Conservation (phyloP, 768 basidiomycete species). For the Hydnum rufescens region DNA sequence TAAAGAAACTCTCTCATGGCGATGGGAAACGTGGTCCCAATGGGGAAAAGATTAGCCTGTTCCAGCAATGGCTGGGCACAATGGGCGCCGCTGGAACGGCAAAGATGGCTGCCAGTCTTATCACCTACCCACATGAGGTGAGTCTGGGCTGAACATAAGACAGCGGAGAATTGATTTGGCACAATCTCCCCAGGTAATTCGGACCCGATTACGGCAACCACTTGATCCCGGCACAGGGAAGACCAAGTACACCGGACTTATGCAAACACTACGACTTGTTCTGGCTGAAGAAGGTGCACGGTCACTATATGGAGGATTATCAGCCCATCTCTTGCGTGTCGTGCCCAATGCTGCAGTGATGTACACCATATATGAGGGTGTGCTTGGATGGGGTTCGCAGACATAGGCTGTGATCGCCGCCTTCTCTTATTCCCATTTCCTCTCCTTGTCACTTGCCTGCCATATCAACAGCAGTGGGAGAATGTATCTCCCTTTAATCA, state of each 20-base stretch:
- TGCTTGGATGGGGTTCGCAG: conserved; percentile 33
- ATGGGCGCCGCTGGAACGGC: conserved; percentile 80
- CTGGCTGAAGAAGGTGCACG: conserved; percentile 77
- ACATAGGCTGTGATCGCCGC: background rate
- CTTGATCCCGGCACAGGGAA: background rate
- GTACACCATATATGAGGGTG: conserved; percentile 87
- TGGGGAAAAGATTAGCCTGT: conserved; percentile 1
- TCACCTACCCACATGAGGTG: conserved; percentile 98
- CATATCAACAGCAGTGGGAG: no score
- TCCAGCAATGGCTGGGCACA: conserved; percentile 55
- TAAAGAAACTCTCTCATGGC: conserved; percentile 53
- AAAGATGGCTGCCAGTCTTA: conserved; percentile 81
- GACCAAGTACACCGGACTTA: conserved; percentile 67
- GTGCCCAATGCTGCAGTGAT: conserved; percentile 95
- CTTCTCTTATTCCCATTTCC: no score
- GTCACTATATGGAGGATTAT: conserved; percentile 77
- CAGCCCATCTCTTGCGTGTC: conserved; percentile 88
- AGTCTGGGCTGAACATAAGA: conserved; percentile 15
- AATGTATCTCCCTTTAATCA: no score
- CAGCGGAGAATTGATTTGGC: no score
- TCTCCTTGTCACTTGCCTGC: no score
- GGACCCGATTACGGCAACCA: conserved; percentile 70
- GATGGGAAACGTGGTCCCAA: conserved; percentile 10
- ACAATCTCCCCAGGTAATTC: conserved; percentile 53
- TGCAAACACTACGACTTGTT: conserved; percentile 68